Base-by-base conservation (phyloP, 805 yeast genomes). In the Zygoascus ofunaensis region DNA sequence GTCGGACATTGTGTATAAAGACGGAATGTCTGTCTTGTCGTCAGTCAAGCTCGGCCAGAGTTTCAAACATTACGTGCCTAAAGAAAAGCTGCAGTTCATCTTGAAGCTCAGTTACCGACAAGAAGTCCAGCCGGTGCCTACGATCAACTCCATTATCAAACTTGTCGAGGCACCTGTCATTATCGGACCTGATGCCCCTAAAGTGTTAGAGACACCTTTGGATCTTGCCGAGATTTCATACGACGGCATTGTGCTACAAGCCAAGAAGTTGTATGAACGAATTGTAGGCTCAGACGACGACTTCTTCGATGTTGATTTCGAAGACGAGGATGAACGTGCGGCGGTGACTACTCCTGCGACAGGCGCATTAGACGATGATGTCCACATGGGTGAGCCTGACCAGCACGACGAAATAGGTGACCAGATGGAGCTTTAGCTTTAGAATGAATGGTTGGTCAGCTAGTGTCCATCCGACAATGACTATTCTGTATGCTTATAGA, bases 271-370 rank as follows among this genome's bases (percentile, higher is more conserved):
- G 35, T 90, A 86, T 61, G 79, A 77, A 49, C 71, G 73, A 45
- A 80, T 90, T 49, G 94, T 92, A 8, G 97, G 97, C 7, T 76
- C 94, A 1, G 92, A 84, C 59, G 97, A 90, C 55, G 97, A 90
- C 64, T 92, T 92, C 66, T 90, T 90, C 59, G 95, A 87, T 61
- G 85, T 90, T 35, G 97, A 90, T 63, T 90, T 90, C 59, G 97
- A 90, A 63, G 97, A 90, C 61, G 96, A 87, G 18, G 95, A 84
- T 37, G 89, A 79, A 30, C 74, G 69, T 24, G 69, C 19, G 3
- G 43, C 41, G 20, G 36, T 21, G 8, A 22, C 3, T 21, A 24
- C 21, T 20, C 33, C 23, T 37, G 41, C 20, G 5, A 15, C 21
- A 19, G 35, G 26, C 17, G 20, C 26, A 17, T 17, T 23, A 15